Evolutionary conservation across 1,139 yeast species (phyloP), one percentile per base, ranked within the genome.

Genomic region (Fermentozyma sake): DNA sequence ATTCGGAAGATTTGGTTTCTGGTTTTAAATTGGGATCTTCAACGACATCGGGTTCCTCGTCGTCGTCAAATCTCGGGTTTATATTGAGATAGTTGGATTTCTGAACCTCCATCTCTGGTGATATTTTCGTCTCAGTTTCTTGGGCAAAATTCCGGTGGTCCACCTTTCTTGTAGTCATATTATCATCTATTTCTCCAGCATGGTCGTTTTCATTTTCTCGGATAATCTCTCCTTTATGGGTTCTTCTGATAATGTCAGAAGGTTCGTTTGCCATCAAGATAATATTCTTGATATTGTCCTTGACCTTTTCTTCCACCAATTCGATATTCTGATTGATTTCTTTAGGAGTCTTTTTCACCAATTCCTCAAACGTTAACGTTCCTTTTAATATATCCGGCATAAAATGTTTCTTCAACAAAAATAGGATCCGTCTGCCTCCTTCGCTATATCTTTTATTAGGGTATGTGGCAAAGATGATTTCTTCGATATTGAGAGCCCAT

Each of bases 191-290:
- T 9, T 52, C 57, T 8, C 42, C 40, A 15, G 41, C 48, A 22
- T 46, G 47, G 18, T 50, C 46, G 26, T 53, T 48, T 19, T 55
- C 55, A 28, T 68, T 41, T 29, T 42, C 47, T 14, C 47, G 22
- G 21, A 82, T 54, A 43, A 84, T 91, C 37, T 86, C 96, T 16
- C 95, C 95, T 49, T 82, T 84, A 48, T 84, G 95, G 2, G 95
- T 84, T 44, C 85, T 64, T 41, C 87, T 68, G 31, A 84, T 76
- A 10, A 42, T 41, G 17, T 42, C 44, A n/a, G 38, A 32, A 3
- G 45, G 43, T 20, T 41, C 45, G 20, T 38, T 40, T 16, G 35
- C 34, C 4, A 37, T 39, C 20, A 42, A 31, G 15, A 42, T 42
- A 27, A 42, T 42, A 20, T 42, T 42, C 17, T 42, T 42, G 30